Conservation (phyloP, 495 filamentous ascomycete genomes). For the Xylaria scruposa region DNA sequence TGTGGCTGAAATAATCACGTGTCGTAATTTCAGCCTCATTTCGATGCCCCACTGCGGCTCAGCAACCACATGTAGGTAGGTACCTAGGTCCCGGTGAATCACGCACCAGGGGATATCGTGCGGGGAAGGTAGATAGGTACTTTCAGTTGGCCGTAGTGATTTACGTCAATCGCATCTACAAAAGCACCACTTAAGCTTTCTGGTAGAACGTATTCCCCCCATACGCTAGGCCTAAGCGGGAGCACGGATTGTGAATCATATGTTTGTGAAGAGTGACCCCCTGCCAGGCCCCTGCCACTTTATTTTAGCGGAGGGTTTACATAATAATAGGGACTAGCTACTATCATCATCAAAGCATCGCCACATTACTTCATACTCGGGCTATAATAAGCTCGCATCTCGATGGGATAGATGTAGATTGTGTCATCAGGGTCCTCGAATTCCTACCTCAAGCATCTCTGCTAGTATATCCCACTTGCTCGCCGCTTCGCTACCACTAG, state of each 20-base stretch:
- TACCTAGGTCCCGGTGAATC: no score
- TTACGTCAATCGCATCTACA: conserved; percentile 10
- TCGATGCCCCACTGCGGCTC: conserved; percentile 10
- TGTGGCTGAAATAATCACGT: conserved; percentile 20
- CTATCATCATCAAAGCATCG: conserved; percentile 4
- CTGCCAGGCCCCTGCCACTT: no score
- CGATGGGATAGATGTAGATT: conserved; percentile 1
- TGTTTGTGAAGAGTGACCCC: neutral
- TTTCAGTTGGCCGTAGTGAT: neutral
- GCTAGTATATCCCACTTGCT: conserved; percentile 65
- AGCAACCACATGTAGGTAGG: neutral
- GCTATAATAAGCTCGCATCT: neutral
- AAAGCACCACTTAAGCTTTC: neutral
- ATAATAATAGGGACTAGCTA: neutral
- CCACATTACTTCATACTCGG: neutral
- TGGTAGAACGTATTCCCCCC: neutral
- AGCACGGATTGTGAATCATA: neutral
- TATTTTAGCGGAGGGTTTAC: neutral
- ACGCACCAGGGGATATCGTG: neutral
- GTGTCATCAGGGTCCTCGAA: conserved; percentile 38
- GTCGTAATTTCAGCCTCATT: conserved; percentile 9
- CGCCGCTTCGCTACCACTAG: conserved; percentile 56
- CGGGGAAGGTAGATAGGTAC: neutral
- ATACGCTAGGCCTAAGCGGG: neutral
- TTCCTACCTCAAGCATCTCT: conserved; percentile 63